Evolutionary conservation across 2,329 filamentous ascomycete species (phyloP), one percentile per base, ranked within the genome.

Genomic region (Nannizziopsis arthrosporioides): DNA sequence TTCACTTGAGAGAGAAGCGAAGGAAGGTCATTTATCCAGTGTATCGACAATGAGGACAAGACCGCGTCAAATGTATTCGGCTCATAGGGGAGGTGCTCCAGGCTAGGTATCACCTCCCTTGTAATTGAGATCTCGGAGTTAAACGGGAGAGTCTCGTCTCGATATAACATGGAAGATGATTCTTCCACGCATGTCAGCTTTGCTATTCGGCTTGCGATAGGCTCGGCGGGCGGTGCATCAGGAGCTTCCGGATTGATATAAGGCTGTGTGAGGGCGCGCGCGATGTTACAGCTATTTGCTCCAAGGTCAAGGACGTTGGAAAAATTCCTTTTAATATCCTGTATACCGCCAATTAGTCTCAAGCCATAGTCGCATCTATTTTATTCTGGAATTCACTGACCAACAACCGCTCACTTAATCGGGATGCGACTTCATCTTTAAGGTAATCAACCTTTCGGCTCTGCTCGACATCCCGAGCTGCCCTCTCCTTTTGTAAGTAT

Each of bases 1-100:
- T 94, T 94, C 62, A 95, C 83, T 61, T 94, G 86, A 1, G 81
- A 74, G 1, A 98, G 75, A 9, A 93, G 72, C 1, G 84, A 85
- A 0, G 92, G 92, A 4, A 98, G 77, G 64, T 98, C 87, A 64
- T 98, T 98, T 73, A 95, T 84, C 92, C 92, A 98, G 68, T 98
- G 92, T 63, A 98, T 73, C 50, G 84, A 89, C 51, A 94, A 70
- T 48, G 84, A 94, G 62, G 86, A 94, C 53, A 98, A 72, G 9
- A 95, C 85, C 5, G 94, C 80, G 63, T 96, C 89, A 64, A 95
- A 96, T 2, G 82, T 80, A 55, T 81, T 77, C 3, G 84, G 70
- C 42, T 78, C 77, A 63, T 82, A 95, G 0, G 87, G 86, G 0
- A 95, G 70, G 2, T 77, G 75, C 63, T 89, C 86, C 15, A 73